These are phyloP conservation scores for Neocatenulostroma microsporum DNA, from an alignment of 2,329 filamentous ascomycete species.

Conservation along the genomic window DNA sequence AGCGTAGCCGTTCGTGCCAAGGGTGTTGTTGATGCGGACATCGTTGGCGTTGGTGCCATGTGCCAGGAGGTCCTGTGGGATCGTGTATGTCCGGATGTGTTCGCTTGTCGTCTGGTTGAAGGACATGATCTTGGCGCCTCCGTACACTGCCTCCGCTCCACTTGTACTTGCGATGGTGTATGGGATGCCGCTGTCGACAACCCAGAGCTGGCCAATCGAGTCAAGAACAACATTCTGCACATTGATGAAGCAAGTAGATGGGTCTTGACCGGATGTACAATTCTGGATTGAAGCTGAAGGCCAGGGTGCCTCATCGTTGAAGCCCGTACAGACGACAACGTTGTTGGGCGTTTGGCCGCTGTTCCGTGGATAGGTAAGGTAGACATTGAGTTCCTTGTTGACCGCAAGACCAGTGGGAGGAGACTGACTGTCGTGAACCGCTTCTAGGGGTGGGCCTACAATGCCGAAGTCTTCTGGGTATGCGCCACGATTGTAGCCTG, in stretches of 20 bases:
- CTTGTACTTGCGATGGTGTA: conserved; percentile 17
- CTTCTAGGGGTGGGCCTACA: conserved; percentile 30
- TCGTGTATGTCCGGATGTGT: conserved; percentile 32
- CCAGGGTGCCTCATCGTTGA: conserved; percentile 34
- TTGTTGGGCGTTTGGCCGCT: conserved; percentile 31
- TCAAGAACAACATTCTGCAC: conserved; percentile 40
- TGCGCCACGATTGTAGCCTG: conserved; percentile 18
- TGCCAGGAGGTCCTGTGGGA: conserved; percentile 30
- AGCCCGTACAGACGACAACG: conserved; percentile 33
- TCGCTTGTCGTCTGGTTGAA: conserved; percentile 31
- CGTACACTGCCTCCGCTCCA: conserved; percentile 24
- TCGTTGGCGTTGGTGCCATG: conserved; percentile 37
- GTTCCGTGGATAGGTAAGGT: conserved; percentile 39
- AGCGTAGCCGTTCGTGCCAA: conserved; percentile 33
- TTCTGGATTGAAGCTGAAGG: conserved; percentile 35
- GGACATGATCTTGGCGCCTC: conserved; percentile 38
- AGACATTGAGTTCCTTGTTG: conserved; percentile 31
- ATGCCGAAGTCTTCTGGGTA: conserved; percentile 31
- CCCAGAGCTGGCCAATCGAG: conserved; percentile 32
- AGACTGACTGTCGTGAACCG: conserved; percentile 32
- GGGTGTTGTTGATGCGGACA: conserved; percentile 37
- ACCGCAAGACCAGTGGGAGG: conserved; percentile 36
- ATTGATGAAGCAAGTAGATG: conserved; percentile 39
- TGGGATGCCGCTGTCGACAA: conserved; percentile 36
- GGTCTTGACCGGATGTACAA: conserved; percentile 32